Evolutionary conservation across 1,284 basidiomycete genomes (phyloP).

Genomic region (Papiliotrema fonsecae): DNA sequence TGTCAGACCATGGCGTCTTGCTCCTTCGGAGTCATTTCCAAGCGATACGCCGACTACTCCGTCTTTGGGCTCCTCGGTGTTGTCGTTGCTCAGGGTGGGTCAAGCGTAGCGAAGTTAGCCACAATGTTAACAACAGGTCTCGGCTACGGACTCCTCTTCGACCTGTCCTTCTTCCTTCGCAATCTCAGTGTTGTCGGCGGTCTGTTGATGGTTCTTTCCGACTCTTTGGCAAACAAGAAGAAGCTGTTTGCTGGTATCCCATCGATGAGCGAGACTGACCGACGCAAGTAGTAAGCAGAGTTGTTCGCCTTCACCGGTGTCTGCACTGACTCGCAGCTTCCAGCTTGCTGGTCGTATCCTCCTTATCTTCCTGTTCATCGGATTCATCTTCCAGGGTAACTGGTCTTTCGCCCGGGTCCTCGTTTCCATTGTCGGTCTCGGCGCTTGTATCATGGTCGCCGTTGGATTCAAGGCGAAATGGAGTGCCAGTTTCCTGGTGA

Average conservation of each 20-base stretch:
- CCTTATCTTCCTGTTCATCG: slow-evolving; percentile 98
- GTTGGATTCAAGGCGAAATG: slow-evolving; percentile 99
- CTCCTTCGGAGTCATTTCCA: slow-evolving; percentile 82
- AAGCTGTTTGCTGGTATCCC: slow-evolving; percentile 90
- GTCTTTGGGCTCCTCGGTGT: slow-evolving; percentile 85
- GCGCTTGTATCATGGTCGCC: slow-evolving; percentile 95
- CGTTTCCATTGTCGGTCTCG: slow-evolving; percentile 80
- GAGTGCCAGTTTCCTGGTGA: slow-evolving; percentile 94
- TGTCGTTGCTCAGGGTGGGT: slow-evolving; percentile 76
- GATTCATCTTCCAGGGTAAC: slow-evolving; percentile 89
- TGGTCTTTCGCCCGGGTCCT: slow-evolving; percentile 83
- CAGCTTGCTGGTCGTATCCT: slow-evolving; percentile 94
- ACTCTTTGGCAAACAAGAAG: slow-evolving; percentile 82
- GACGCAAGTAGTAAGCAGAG: slow-evolving; percentile 88
- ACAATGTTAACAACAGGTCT: slow-evolving; percentile 54
- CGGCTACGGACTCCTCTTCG: slow-evolving; percentile 91
- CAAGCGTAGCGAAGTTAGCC: not conserved
- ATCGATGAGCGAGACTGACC: slow-evolving; percentile 85
- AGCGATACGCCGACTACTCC: slow-evolving; percentile 81
- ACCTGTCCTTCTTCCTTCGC: slow-evolving; percentile 98
- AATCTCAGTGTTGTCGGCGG: slow-evolving; percentile 89
- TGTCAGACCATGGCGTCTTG: slow-evolving; percentile 78
- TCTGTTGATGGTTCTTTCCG: slow-evolving; percentile 95
- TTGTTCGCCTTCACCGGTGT: not conserved
- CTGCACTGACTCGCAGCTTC: slow-evolving; percentile 58